Conservation (phyloP, 148 eudicot genomes). For the Diospyros lotus region DNA sequence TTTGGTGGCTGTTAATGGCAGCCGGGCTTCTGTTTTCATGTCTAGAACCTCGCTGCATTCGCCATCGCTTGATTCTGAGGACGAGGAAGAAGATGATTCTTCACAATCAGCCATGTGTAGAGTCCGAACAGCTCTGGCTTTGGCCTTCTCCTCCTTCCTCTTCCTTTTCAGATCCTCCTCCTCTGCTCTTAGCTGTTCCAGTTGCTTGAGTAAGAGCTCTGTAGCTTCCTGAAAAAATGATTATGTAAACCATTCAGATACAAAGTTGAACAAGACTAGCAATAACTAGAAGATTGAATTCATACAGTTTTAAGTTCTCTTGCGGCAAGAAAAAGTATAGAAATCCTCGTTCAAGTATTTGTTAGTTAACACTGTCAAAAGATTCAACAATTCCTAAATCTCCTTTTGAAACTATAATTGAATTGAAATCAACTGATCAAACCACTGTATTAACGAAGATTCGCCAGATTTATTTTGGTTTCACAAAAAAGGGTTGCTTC, state of each 20-base stretch:
- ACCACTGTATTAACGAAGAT: too few species aligned
- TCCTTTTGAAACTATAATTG: too few species aligned
- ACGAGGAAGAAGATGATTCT: slow-evolving; percentile 56
- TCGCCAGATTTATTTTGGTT: too few species aligned
- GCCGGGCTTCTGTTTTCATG: slow-evolving; percentile 27
- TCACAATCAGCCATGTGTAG: slow-evolving; percentile 19
- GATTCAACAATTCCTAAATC: too few species aligned
- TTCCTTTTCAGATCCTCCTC: slow-evolving; percentile 35
- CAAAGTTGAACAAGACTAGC: not conserved
- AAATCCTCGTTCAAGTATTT: too few species aligned
- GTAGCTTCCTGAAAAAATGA: slow-evolving; percentile 44
- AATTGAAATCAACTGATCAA: too few species aligned
- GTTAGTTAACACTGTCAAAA: too few species aligned
- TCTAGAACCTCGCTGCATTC: slow-evolving; percentile 60
- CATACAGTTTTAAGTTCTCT: too few species aligned
- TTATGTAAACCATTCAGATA: not conserved
- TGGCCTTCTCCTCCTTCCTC: slow-evolving; percentile 35
- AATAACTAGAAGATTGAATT: not conserved
- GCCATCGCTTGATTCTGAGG: slow-evolving; percentile 70
- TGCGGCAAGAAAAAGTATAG: too few species aligned
- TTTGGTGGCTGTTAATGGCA: not conserved
- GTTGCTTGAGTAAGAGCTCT: slow-evolving; percentile 37
- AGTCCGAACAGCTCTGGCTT: slow-evolving; percentile 17
- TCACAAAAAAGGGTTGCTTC: too few species aligned
- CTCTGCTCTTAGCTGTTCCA: slow-evolving; percentile 39